Conservation (phyloP, 371 early-diverging fungal species). For the Mucor lusitanicus region DNA sequence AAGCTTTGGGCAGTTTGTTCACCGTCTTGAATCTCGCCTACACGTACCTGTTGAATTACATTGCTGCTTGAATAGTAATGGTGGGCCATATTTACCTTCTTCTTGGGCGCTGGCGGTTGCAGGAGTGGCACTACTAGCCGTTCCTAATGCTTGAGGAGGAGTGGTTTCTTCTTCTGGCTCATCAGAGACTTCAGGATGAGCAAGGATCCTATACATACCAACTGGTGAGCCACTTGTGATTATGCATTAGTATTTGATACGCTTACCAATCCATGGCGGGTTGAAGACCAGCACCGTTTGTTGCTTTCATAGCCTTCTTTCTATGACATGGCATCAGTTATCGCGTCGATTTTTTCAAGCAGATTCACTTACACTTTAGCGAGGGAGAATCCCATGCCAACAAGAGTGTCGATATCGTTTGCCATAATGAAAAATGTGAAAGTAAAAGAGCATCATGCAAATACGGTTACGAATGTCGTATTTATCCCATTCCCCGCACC, state of each 20-base stretch:
- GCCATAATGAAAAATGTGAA: conserved; percentile 32
- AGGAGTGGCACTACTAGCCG: conserved; percentile 20
- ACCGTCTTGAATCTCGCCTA: conserved; percentile 71
- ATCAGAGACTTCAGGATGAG: conserved; percentile 75
- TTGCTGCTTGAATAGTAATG: background rate
- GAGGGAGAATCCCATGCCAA: conserved; percentile 80
- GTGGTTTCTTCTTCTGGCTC: conserved; percentile 56
- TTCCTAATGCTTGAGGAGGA: conserved; percentile 33
- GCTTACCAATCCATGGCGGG: conserved; percentile 87
- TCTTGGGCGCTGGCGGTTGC: conserved; percentile 22
- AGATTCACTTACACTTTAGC: conserved; percentile 60
- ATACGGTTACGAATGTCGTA: background rate
- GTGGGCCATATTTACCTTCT: conserved; percentile 30
- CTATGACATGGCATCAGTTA: conserved; percentile 19
- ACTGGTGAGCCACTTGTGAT: background rate
- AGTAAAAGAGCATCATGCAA: background rate
- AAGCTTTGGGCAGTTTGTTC: conserved; percentile 77
- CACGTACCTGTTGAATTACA: background rate
- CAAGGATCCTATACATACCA: conserved; percentile 59
- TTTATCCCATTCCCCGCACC: background rate
- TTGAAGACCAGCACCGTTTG: conserved; percentile 82
- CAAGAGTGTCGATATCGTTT: conserved; percentile 62
- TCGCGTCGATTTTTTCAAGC: background rate
- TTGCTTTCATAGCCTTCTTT: conserved; percentile 71
- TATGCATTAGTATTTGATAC: background rate